Base-by-base conservation (phyloP, 176 grass and related monocot species). In the Bonia amplexicaulis region DNA sequence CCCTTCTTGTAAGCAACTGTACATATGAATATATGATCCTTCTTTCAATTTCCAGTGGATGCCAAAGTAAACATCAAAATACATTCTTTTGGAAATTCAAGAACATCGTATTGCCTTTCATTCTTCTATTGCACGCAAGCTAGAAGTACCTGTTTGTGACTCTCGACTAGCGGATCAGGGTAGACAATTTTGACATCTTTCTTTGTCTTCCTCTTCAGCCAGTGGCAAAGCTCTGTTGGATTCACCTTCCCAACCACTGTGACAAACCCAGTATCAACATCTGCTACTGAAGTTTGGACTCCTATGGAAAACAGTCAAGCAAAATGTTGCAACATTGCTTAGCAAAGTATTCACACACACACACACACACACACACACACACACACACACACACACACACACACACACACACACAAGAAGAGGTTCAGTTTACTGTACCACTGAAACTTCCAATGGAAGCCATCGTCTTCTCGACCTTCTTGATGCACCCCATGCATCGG, bases 381-480 rank as follows among this genome's bases (percentile, higher is more conserved):
- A n/a, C n/a, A n/a, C n/a, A n/a, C n/a, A n/a, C n/a, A n/a, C n/a
- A n/a, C n/a, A n/a, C n/a, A n/a, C n/a, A n/a, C n/a, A n/a, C n/a
- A n/a, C n/a, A n/a, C n/a, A n/a, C n/a, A n/a, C n/a, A n/a, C n/a
- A n/a, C n/a, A n/a, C n/a, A n/a, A 45, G 13, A 53, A 17, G 0
- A 23, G 27, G 20, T 0, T 9, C 9, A 23, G 52, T 20, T 27
- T 0, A 19, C 0, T 39, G 14, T 81, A 69, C 52, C 73, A 27
- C 64, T 59, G 47, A 90, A 47, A 44, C 16, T 66, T 25, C 65
- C 66, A 22, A 90, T 47, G 74, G 17, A 48, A 49, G 39, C 57
- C 84, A 90, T 90, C 31, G 88, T 84, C 57, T 86, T 86, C 16
- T 73, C 79, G 27, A 86, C 73, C 79, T 90, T 87, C 39, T 22